Percentiles rank a stretch among this genome's conserved stretches.
phyloP scores from a whole-genome alignment of 371 early-diverging fungal genomes.

The Mucor velutinosus region DNA sequence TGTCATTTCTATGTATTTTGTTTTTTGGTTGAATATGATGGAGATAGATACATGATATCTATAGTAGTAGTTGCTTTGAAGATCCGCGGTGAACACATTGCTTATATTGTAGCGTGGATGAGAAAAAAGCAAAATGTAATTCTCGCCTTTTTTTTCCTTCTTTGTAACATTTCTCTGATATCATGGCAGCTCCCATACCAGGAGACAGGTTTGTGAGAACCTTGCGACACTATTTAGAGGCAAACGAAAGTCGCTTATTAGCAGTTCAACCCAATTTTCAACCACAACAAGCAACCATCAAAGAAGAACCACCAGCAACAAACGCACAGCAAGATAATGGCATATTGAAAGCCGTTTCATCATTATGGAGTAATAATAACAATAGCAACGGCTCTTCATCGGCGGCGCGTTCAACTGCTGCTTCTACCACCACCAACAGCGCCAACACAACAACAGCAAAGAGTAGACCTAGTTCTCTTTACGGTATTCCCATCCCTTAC shows the following conservation, averaged over 20 bases:
- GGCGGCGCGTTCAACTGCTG: slow-evolving; percentile 2
- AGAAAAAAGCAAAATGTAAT: too few relatives aligned
- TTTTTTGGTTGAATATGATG: too few relatives aligned
- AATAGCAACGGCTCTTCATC: slow-evolving; percentile 3
- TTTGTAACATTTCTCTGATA: neutral
- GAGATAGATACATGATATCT: too few relatives aligned
- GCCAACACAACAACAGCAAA: slow-evolving; percentile 29
- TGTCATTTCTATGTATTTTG: neutral
- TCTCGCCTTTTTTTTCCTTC: too few relatives aligned
- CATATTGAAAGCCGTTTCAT: slow-evolving; percentile 23
- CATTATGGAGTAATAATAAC: slow-evolving; percentile 18
- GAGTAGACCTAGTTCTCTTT: slow-evolving; percentile 31
- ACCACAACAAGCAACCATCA: slow-evolving; percentile 4
- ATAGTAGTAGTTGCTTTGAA: too few relatives aligned
- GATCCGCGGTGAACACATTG: too few relatives aligned
- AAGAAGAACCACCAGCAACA: slow-evolving; percentile 11
- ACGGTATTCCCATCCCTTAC: slow-evolving; percentile 38
- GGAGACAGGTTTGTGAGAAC: slow-evolving; percentile 65
- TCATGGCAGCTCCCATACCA: slow-evolving; percentile 38
- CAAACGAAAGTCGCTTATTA: slow-evolving; percentile 46
- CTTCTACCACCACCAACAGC: slow-evolving; percentile 11
- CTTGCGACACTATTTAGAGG: slow-evolving; percentile 60
- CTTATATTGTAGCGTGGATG: too few relatives aligned
- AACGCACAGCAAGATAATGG: slow-evolving; percentile 10
- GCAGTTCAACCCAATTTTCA: slow-evolving; percentile 18